Evolutionary conservation across 176 grass and related monocot species (phyloP).

Genomic region (Oryza glumipatula): DNA sequence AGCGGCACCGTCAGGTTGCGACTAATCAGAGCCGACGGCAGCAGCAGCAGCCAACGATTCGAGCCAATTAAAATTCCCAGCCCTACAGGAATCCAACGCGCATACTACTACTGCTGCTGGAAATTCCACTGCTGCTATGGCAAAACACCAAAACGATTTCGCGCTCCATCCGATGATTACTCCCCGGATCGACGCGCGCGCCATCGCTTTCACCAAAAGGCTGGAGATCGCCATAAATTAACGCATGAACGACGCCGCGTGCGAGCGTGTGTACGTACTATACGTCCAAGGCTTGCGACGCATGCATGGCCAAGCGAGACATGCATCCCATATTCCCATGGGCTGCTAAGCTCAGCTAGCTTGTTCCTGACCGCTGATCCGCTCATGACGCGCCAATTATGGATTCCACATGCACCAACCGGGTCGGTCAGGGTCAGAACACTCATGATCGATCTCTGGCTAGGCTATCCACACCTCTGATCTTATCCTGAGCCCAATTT

Average conservation of each 20-base stretch:
- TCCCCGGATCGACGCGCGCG: neutral
- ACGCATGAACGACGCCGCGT: neutral
- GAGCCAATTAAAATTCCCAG: neutral
- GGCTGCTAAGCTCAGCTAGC: neutral
- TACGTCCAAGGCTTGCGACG: neutral
- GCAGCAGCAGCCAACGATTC: neutral
- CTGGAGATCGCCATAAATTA: constrained; percentile 2
- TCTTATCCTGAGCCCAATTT: constrained; percentile 7
- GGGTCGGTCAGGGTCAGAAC: neutral
- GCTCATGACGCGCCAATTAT: constrained; percentile 41
- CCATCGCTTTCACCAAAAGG: constrained; percentile 50
- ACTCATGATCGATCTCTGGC: constrained; percentile 24
- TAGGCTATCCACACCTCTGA: neutral
- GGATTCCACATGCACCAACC: constrained; percentile 34
- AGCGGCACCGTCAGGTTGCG: neutral
- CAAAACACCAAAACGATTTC: constrained; percentile 7
- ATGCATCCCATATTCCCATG: neutral
- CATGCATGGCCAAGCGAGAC: neutral
- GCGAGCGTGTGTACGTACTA: neutral
- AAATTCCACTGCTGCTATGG: neutral
- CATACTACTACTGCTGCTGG: too few relatives aligned
- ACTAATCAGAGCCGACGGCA: constrained; percentile 1
- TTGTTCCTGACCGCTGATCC: neutral
- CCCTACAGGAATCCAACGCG: neutral
- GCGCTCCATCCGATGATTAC: neutral